Percentiles rank a stretch among this genome's conserved stretches.
Evolutionary conservation across 1,284 basidiomycete species (phyloP).

Genomic region (Moesziomyces globuligerus): DNA sequence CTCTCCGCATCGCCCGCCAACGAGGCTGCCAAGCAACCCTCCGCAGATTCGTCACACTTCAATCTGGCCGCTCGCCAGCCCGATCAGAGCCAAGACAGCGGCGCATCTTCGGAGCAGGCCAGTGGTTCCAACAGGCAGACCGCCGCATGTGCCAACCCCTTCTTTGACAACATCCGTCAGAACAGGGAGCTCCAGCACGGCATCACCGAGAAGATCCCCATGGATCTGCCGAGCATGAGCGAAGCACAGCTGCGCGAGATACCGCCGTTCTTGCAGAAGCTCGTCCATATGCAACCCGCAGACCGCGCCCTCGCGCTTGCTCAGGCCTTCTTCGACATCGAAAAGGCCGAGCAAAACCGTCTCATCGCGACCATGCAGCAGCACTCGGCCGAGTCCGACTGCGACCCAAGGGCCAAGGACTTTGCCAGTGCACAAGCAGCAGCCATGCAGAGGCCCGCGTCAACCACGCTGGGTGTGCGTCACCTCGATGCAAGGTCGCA

Average conservation of each 20-base stretch:
- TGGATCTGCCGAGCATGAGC: constrained; percentile 51
- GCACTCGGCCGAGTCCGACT: constrained; percentile 73
- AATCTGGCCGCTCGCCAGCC: constrained; percentile 24
- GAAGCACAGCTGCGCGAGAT: constrained; percentile 70
- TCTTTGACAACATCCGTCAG: constrained; percentile 90
- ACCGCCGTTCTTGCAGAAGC: constrained; percentile 81
- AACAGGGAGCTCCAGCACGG: constrained; percentile 89
- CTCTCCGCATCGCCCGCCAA: constrained; percentile 23
- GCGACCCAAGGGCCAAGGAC: constrained; percentile 44
- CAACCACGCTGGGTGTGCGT: constrained; percentile 4
- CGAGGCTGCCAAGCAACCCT: constrained; percentile 3
- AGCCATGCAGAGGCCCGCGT: constrained; percentile 23
- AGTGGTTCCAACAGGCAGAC: constrained; percentile 4
- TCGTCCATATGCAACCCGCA: constrained; percentile 72
- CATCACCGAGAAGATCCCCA: constrained; percentile 68
- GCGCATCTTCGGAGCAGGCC: not conserved
- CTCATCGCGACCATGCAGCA: constrained; percentile 91
- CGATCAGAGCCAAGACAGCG: constrained; percentile 1
- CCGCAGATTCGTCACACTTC: constrained; percentile 13
- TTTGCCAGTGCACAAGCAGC: constrained; percentile 30
- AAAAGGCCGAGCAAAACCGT: constrained; percentile 86
- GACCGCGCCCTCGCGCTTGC: constrained; percentile 82
- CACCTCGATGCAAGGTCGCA: constrained; percentile 23
- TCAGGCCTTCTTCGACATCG: constrained; percentile 88
- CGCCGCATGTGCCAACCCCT: constrained; percentile 66